Percentiles rank a stretch among this genome's conserved stretches.
phyloP scores from a whole-genome alignment of 2,329 filamentous ascomycete genomes.

The Bipolaris zeicola region DNA sequence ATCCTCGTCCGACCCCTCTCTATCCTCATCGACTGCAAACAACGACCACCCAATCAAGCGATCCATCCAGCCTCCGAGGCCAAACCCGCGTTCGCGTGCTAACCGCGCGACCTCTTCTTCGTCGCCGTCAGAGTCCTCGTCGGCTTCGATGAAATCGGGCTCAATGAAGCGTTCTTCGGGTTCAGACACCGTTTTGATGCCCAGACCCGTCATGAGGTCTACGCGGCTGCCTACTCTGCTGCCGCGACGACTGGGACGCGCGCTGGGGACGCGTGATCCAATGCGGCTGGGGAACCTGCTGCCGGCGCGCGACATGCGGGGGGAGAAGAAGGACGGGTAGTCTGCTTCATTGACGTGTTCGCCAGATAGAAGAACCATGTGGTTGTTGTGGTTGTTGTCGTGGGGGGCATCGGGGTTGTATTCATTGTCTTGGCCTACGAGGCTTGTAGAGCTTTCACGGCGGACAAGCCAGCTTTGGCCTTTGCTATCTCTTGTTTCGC shows the following conservation, averaged over 20 bases:
- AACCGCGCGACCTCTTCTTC: conserved; percentile 61
- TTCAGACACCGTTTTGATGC: conserved; percentile 26
- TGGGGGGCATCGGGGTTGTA: conserved; percentile 38
- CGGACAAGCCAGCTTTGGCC: conserved; percentile 67
- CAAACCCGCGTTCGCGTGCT: conserved; percentile 59
- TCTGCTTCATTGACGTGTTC: conserved; percentile 45
- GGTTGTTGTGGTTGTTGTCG: conserved; percentile 18
- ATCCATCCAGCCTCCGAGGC: conserved; percentile 63
- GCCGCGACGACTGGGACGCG: conserved; percentile 45
- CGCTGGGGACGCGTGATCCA: conserved; percentile 48
- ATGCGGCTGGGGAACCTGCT: conserved; percentile 48
- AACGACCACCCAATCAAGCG: conserved; percentile 62
- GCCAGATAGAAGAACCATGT: conserved; percentile 40
- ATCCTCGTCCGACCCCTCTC: conserved; percentile 32
- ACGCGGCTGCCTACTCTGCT: conserved; percentile 44
- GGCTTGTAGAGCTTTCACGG: conserved; percentile 61
- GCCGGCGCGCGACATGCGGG: conserved; percentile 35
- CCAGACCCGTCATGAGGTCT: conserved; percentile 46
- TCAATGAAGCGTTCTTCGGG: conserved; percentile 36
- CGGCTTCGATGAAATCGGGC: conserved; percentile 59
- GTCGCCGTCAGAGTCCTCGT: conserved; percentile 52
- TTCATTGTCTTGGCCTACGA: conserved; percentile 51
- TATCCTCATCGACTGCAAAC: conserved; percentile 60
- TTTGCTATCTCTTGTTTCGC: conserved; percentile 63
- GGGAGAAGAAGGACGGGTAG: conserved; percentile 37